Evolutionary conservation across 129 eudicot species (phyloP).

Genomic region (Helichrysum umbraculigerum): DNA sequence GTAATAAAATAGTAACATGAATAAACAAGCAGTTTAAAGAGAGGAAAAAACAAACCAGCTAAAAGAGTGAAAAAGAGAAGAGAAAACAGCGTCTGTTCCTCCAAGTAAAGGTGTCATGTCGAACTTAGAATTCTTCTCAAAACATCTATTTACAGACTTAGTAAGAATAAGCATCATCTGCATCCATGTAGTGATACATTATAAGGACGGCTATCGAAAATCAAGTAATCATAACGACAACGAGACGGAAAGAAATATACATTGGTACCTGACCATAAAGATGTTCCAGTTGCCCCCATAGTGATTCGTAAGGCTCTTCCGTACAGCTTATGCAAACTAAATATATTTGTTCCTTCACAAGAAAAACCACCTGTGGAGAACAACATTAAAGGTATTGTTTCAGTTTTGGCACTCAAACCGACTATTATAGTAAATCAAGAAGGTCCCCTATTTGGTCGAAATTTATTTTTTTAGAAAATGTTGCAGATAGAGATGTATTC

Average conservation of each 20-base stretch:
- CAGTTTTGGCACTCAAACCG: background rate
- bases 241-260: background rate
- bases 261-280: slow-evolving; percentile 87
- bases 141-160: slow-evolving; percentile 88
- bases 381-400: background rate
- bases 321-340: slow-evolving; percentile 99
- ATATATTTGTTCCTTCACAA: slow-evolving; percentile 95
- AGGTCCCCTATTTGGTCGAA: background rate
- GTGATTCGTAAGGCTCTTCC: slow-evolving; percentile 90
- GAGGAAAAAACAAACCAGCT: slow-evolving; percentile 59
- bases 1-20: background rate
- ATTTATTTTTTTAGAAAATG: background rate
- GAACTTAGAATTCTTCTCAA: slow-evolving; percentile 93
- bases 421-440: background rate
- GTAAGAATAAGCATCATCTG: slow-evolving; percentile 98
- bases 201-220: background rate
- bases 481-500: slow-evolving; percentile 3
- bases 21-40: background rate
- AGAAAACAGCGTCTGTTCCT: slow-evolving; percentile 93
- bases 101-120: slow-evolving; percentile 99
- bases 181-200: slow-evolving; percentile 4
- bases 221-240: background rate
- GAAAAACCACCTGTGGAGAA: slow-evolving; percentile 37
- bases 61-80: slow-evolving; percentile 96
- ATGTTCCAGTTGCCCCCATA: slow-evolving; percentile 81